A percentile compares a stretch with the other conserved stretches of the same genome.
Conservation (phyloP, 257 asterid genomes). For the Primulina huaijiensis region DNA sequence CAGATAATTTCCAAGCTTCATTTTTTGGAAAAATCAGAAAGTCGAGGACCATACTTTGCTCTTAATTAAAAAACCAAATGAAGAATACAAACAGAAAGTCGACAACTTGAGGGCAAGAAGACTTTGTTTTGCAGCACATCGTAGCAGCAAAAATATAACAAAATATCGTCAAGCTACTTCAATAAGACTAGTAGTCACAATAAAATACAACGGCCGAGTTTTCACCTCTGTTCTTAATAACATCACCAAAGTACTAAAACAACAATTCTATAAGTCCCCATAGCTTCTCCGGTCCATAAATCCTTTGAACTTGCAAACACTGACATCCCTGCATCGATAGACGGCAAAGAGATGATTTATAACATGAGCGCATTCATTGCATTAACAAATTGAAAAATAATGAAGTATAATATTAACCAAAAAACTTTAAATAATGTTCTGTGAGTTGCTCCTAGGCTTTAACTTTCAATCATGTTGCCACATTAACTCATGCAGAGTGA, state of each 20-base stretch:
- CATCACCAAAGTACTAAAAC: neutral
- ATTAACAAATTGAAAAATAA: neutral
- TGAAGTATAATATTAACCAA: neutral
- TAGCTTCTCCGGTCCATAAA: slow-evolving; percentile 7
- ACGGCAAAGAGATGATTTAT: neutral
- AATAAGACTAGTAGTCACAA: slow-evolving; percentile 16
- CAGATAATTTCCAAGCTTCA: slow-evolving; percentile 14
- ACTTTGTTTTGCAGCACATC: neutral
- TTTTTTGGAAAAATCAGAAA: neutral
- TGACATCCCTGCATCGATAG: slow-evolving; percentile 18
- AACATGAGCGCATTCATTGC: neutral
- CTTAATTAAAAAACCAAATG: neutral
- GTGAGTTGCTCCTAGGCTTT: neutral
- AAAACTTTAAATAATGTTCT: neutral
- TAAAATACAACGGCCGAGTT: neutral
- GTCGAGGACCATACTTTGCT: slow-evolving; percentile 25
- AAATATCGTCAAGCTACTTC: neutral
- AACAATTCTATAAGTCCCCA: slow-evolving; percentile 10
- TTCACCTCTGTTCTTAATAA: neutral
- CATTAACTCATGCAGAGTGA: neutral
- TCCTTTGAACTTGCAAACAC: neutral
- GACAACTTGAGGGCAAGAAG: neutral
- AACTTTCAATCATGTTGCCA: neutral
- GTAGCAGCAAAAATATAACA: neutral
- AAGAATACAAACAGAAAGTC: slow-evolving; percentile 7